Evolutionary conservation across 176 grass and related monocot genomes (phyloP), one percentile per base, ranked within the genome.

Genomic region (Zoysia pacifica): DNA sequence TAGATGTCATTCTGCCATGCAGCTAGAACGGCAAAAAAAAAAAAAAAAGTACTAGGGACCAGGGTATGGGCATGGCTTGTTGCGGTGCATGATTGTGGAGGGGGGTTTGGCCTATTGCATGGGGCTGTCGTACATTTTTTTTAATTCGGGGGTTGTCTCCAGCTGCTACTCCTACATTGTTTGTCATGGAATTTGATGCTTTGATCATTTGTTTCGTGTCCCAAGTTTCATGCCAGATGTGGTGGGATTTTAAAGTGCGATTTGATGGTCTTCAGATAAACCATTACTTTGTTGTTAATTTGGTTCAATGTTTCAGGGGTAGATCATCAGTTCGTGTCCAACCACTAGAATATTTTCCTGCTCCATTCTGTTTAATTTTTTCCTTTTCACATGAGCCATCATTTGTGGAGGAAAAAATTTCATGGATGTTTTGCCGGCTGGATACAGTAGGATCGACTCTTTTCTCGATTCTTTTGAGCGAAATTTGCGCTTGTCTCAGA

Each of bases 161-260:
- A 79, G 86, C 80, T 79, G 69, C 67, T 68, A n/a, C 75, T 70
- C 69, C 80, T 19, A 38, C 28, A 28, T 28, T 28, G 28, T 28
- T 69, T 80, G 76, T 74, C 81, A 79, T 70, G 63, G 38, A 69
- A 64, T 84, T 86, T 75, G 68, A 12, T 67, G 80, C 41, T 16
- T 54, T 79, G 45, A 28, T 56, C 54, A 28, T 56, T 64, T 69
- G 48, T 79, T 74, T 70, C 42, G 81, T 61, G 58, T 58, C 48
- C 60, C 87, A 58, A 77, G 19, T 49, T 49, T 10, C 14, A 61
- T 16, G 51, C 20, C n/a, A 39, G 19, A 69, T 79, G 36, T 62
- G 79, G 69, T 45, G 19, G 39, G 7, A 46, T 48, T 20, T 70
- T 20, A 58, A 53, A 70, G 67, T n/a, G 36, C 38, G 48, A 36